Percentiles rank a stretch among this genome's conserved stretches.
phyloP scores from a whole-genome alignment of 208 protist species.

The Leishmania amazonensis region DNA sequence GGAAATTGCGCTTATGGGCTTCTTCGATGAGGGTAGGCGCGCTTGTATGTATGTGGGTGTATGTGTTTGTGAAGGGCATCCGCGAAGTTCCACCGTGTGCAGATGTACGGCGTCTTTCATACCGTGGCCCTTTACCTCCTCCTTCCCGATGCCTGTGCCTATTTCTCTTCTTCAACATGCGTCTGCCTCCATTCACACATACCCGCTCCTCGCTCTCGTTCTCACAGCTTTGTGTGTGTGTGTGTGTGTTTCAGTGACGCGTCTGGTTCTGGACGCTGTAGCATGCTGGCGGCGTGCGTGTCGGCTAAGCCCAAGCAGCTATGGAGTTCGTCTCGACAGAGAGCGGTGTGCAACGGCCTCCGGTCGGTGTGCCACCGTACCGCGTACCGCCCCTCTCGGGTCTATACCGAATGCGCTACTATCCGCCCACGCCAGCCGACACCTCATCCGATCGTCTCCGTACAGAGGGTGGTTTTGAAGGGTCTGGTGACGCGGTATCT shows the following conservation, averaged over 20 bases:
- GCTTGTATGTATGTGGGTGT: background rate
- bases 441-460: background rate
- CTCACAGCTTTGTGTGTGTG: background rate
- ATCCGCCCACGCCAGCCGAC: background rate
- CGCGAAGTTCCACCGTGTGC: background rate
- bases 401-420: constrained; percentile 34
- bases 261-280: background rate
- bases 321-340: background rate
- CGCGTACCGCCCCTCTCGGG: constrained; percentile 28
- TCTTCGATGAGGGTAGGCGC: background rate
- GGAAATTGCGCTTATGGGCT: background rate
- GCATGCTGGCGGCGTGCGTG: background rate
- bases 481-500: background rate
- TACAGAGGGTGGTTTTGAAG: background rate
- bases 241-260: background rate
- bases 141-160: background rate
- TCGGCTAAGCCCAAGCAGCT: background rate
- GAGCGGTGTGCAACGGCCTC: background rate
- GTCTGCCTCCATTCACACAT: background rate
- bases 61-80: background rate
- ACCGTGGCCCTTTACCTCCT: background rate
- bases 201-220: background rate
- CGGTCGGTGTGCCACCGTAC: constrained; percentile 27
- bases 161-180: background rate
- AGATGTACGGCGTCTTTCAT: background rate